A percentile compares a stretch with the other conserved stretches of the same genome.
Evolutionary conservation across 2,329 filamentous ascomycete species (phyloP).

Genomic region (Fulvia fulva): DNA sequence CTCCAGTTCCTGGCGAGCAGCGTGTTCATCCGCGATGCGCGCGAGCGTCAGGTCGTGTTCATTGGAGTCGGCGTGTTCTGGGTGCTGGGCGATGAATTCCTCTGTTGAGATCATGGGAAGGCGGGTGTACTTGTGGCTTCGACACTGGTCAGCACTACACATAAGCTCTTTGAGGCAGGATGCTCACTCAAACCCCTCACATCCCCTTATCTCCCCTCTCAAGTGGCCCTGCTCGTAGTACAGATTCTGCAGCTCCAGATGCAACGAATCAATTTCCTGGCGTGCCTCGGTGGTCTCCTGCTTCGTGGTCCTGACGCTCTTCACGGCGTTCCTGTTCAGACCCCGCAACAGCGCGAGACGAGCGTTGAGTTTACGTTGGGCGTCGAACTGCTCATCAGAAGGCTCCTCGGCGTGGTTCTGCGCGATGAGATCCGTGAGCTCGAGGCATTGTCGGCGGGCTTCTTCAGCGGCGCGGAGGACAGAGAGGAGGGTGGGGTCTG

Average conservation of each 20-base stretch:
- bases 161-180: no score
- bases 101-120: slow-evolving; percentile 78
- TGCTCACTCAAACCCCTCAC: slow-evolving; percentile 82
- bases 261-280: slow-evolving; percentile 85
- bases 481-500: slow-evolving; percentile 60
- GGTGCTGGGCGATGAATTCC: slow-evolving; percentile 71
- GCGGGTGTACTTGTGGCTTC: slow-evolving; percentile 78
- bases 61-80: slow-evolving; percentile 47
- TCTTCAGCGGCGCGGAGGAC: slow-evolving; percentile 70
- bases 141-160: background rate
- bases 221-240: slow-evolving; percentile 95
- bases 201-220: slow-evolving; percentile 82
- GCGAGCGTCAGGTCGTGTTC: slow-evolving; percentile 84
- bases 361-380: slow-evolving; percentile 72
- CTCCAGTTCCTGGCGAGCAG: slow-evolving; percentile 79
- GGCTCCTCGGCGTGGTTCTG: slow-evolving; percentile 41
- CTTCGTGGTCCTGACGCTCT: slow-evolving; percentile 82
- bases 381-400: slow-evolving; percentile 49
- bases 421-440: slow-evolving; percentile 54
- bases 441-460: slow-evolving; percentile 67
- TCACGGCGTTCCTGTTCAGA: slow-evolving; percentile 75
- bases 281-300: slow-evolving; percentile 78
- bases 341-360: slow-evolving; percentile 76
- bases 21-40: slow-evolving; percentile 85
- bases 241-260: slow-evolving; percentile 89